Percentiles rank a stretch among this genome's conserved stretches.
phyloP scores from a whole-genome alignment of 2,329 filamentous ascomycete species.

The Sporothrix protearum region DNA sequence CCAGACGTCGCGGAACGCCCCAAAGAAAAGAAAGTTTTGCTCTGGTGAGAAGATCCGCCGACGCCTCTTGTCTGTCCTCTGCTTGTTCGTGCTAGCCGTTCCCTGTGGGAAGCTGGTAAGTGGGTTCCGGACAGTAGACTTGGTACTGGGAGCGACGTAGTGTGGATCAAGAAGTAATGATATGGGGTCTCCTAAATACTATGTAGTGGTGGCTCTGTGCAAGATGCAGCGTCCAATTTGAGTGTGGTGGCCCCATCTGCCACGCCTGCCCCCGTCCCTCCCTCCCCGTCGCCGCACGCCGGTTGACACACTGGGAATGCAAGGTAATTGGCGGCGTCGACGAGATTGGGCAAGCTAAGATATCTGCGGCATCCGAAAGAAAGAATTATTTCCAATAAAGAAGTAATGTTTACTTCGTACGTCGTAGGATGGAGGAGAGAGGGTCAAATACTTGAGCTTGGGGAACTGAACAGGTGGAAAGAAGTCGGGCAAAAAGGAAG shows the following conservation, averaged over 20 bases:
- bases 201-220: slow-evolving; percentile 3
- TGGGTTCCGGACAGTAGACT: background rate
- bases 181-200: slow-evolving; percentile 7
- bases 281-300: background rate
- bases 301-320: slow-evolving; percentile 10
- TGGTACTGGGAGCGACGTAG: background rate
- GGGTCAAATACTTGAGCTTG: background rate
- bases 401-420: background rate
- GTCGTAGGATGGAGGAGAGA: background rate
- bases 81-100: background rate
- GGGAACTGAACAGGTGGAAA: background rate
- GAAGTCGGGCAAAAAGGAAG: background rate
- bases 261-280: background rate
- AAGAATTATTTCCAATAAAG: background rate
- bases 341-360: background rate
- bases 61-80: background rate
- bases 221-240: slow-evolving; percentile 5
- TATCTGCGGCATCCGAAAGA: background rate
- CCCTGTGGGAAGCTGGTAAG: background rate
- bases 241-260: slow-evolving; percentile 14
- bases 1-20: background rate
- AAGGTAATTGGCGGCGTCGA: slow-evolving; percentile 7
- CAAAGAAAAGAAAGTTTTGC: background rate
- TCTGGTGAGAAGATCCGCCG: background rate
- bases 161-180: slow-evolving; percentile 1